A percentile compares a stretch with the other conserved stretches of the same genome.
Evolutionary conservation across 805 yeast species (phyloP).

Genomic region (Starmerella bacillaris): DNA sequence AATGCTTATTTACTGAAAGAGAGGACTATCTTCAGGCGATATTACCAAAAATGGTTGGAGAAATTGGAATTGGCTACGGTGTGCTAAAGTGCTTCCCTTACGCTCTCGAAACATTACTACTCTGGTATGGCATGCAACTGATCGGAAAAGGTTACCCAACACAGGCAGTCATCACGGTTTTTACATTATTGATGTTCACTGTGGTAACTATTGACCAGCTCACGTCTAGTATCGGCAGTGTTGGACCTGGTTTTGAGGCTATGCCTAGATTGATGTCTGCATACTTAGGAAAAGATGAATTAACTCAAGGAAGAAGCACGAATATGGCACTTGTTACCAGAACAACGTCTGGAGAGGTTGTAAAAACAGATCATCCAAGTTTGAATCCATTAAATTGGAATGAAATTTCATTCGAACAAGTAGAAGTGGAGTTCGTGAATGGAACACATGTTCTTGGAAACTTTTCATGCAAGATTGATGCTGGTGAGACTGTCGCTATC

Average conservation of each 20-base stretch:
- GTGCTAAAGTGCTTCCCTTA: conserved; percentile 35
- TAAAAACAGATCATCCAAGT: background rate
- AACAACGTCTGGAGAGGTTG: background rate
- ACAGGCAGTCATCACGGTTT: conserved; percentile 45
- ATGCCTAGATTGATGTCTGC: conserved; percentile 12
- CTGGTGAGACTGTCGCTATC: conserved; percentile 42
- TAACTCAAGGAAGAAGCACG: background rate
- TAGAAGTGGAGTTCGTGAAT: conserved; percentile 10
- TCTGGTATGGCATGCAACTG: conserved; percentile 64
- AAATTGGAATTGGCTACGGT: conserved; percentile 53
- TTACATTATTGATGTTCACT: conserved; percentile 57
- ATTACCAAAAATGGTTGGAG: conserved; percentile 37
- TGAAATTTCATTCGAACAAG: conserved; percentile 5
- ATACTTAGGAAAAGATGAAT: conserved; percentile 1
- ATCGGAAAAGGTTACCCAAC: conserved; percentile 42
- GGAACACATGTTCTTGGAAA: conserved; percentile 24
- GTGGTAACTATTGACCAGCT: conserved; percentile 43
- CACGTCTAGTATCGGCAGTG: conserved; percentile 54
- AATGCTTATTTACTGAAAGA: conserved; percentile 8
- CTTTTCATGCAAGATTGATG: conserved; percentile 28
- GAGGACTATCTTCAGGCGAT: conserved; percentile 22
- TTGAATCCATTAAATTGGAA: conserved; percentile 4
- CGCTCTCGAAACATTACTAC: conserved; percentile 50
- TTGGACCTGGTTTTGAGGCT: conserved; percentile 48
- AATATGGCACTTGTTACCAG: conserved; percentile 1